A percentile compares a stretch with the other conserved stretches of the same genome.
Evolutionary conservation across 257 asterid species (phyloP).

Genomic region (Fraxinus pennsylvanica): DNA sequence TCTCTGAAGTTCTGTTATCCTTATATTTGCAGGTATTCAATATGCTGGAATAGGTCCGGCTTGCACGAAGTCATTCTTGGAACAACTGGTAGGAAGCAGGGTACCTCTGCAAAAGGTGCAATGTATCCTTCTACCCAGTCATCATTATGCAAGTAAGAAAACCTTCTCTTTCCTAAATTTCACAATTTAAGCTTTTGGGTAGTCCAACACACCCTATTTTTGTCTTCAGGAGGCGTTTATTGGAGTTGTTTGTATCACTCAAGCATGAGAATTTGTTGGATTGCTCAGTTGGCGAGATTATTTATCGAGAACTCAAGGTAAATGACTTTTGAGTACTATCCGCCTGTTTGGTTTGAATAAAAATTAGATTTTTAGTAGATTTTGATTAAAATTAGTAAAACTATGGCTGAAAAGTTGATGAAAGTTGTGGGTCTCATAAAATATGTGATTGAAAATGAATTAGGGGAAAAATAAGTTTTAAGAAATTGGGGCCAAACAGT

Average conservation of each 20-base stretch:
- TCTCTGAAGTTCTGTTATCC: constrained; percentile 21
- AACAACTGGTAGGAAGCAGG: constrained; percentile 97
- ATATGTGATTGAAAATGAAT: no score
- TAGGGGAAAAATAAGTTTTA: no score
- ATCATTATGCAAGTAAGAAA: constrained; percentile 79
- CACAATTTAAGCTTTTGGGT: constrained; percentile 18
- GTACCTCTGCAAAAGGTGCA: constrained; percentile 92
- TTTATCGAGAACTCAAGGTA: constrained; percentile 82
- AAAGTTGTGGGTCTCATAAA: no score
- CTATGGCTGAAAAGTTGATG: no score
- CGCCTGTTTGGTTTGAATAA: no score
- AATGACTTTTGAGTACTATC: not conserved
- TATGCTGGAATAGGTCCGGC: constrained; percentile 80
- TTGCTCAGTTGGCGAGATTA: constrained; percentile 31
- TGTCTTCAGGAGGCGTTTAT: constrained; percentile 61
- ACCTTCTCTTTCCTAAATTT: not conserved
- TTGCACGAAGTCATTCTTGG: constrained; percentile 94
- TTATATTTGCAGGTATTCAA: constrained; percentile 63
- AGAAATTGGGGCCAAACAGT: no score
- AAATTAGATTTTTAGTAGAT: no score
- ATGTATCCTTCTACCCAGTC: constrained; percentile 76
- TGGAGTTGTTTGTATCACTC: constrained; percentile 53
- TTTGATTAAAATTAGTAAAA: no score
- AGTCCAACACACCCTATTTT: not conserved
- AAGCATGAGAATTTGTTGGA: constrained; percentile 33